These are phyloP conservation scores for Papilionanthe hybrid DNA, from an alignment of 116 monocot species.

Conservation along the genomic window DNA sequence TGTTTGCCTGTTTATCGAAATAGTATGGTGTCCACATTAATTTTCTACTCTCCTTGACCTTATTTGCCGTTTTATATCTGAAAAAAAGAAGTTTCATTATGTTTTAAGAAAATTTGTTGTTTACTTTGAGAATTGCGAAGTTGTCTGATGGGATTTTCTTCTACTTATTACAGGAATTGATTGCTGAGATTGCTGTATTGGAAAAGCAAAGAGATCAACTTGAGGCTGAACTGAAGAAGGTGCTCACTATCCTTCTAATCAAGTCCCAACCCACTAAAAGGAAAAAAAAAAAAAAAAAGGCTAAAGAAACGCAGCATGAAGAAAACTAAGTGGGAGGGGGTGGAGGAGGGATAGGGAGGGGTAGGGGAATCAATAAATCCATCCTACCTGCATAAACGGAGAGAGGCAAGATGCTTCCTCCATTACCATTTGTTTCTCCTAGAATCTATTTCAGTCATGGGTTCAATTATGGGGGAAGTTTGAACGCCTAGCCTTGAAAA, in stretches of 20 bases:
- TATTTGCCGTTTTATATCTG: neutral
- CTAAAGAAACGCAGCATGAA: neutral
- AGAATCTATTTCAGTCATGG: neutral
- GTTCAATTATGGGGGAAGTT: neutral
- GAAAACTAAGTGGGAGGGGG: neutral
- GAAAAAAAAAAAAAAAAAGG: neutral
- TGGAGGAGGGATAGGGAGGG: neutral
- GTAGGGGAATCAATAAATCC: neutral
- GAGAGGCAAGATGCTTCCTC: neutral
- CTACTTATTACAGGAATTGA: slow-evolving; percentile 50
- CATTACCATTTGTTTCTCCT: neutral
- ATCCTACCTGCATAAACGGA: neutral
- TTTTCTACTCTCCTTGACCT: neutral
- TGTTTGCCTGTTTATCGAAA: neutral
- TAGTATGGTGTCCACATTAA: neutral
- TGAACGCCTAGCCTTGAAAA: neutral
- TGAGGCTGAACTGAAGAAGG: slow-evolving; percentile 89
- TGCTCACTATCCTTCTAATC: slow-evolving; percentile 13
- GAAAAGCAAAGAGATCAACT: slow-evolving; percentile 82
- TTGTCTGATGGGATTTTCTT: neutral
- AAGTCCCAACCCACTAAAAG: neutral
- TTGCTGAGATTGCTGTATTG: slow-evolving; percentile 68
- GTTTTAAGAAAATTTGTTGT: neutral
- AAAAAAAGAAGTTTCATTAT: neutral
- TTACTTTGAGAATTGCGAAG: neutral